Evolutionary conservation across 768 basidiomycete genomes (phyloP), one percentile per base, ranked within the genome.

Genomic region (Sutorius australiensis): DNA sequence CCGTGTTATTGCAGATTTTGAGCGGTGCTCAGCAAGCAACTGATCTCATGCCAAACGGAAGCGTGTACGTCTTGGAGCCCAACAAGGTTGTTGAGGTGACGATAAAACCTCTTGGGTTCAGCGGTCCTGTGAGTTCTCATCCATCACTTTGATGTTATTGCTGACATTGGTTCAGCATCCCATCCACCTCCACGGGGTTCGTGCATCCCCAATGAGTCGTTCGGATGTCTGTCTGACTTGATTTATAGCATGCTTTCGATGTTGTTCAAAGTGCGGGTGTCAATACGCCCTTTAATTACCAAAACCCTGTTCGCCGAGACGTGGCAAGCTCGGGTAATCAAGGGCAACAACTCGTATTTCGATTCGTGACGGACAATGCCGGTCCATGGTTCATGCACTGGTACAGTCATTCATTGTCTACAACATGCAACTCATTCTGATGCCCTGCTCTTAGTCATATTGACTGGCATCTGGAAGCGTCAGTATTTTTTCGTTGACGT

Each of bases 291-390:
- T 62, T 62, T 42, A 75, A 75, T 61, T 75, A 67, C 46, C 30
- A 53, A 5, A 73, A 75, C 44, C 73, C 75, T 1, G 65, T 73
- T n/a, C 64, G 61, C 38, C 62, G 73, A n/a, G 74, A 75, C 28
- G 61, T 65, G 1, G 52, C 46, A 13, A 62, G 62, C 8, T 40
- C 59, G 30, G 65, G 67, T 9, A 61, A 51, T 42, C 52, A 48
- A 17, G 65, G 79, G 59, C 58, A 78, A 69, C 64, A 75, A 61
- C 74, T 79, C 40, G 73, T 77, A 8, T 68, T 87, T 33, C 77
- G 84, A 39, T 86, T 80, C 65, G 67, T 72, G 17, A 83, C 84
- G 3, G 80, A 87, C 57, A 87, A 87, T 63, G 70, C 82, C 1
- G 84, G 86, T 6, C 76, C 80, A 10, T 83, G 81, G 78, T 69